Evolutionary conservation across 2,329 filamentous ascomycete species (phyloP).

Genomic region (Dryadomyces sulphureus): DNA sequence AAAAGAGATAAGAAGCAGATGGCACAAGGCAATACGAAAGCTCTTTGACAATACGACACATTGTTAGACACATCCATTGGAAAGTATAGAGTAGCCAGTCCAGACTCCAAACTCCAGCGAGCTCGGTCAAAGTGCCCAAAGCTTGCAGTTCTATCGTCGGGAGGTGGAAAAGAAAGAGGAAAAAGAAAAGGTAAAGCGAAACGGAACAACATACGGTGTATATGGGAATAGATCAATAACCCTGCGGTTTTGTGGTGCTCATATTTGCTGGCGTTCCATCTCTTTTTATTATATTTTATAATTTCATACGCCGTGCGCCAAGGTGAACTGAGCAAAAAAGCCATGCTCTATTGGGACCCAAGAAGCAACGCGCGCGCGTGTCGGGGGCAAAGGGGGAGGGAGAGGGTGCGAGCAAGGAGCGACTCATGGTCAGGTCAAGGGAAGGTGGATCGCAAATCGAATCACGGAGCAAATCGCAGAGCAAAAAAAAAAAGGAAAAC

Average conservation of each 20-base stretch:
- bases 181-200: neutral
- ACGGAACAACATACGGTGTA: neutral
- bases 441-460: too few species aligned
- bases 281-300: neutral
- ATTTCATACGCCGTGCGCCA: constrained; percentile 2
- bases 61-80: neutral
- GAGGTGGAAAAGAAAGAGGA: neutral
- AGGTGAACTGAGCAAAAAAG: neutral
- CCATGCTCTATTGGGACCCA: neutral
- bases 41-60: neutral
- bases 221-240: neutral
- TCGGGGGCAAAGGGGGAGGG: neutral
- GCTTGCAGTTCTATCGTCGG: neutral
- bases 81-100: neutral
- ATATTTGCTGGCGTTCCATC: neutral
- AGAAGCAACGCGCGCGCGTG: neutral
- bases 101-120: constrained; percentile 8
- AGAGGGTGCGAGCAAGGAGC: neutral
- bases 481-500: neutral
- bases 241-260: neutral
- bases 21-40: neutral
- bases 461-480: too few species aligned
- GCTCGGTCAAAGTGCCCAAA: neutral
- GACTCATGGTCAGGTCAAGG: too few species aligned
- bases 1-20: neutral